A percentile compares a stretch with the other conserved stretches of the same genome.
Evolutionary conservation across 768 basidiomycete genomes (phyloP).

Genomic region (Lactarius hatsudake): DNA sequence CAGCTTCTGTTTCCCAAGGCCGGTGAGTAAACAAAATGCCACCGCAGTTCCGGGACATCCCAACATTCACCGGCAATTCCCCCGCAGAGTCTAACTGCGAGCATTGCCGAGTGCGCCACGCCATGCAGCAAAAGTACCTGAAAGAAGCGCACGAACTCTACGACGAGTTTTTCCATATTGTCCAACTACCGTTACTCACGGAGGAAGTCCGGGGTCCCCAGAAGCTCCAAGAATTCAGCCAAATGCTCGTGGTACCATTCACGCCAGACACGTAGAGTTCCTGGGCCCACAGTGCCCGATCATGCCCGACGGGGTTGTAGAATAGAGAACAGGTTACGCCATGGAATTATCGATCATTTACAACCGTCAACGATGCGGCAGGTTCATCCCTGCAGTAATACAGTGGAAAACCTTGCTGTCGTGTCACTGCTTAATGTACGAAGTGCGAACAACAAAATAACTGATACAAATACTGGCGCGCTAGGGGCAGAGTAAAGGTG

Average conservation of each 20-base stretch:
- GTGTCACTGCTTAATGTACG: neutral
- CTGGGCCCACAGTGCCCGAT: neutral
- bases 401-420: neutral
- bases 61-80: conserved; percentile 10
- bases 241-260: conserved; percentile 86
- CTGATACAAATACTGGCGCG: conserved; percentile 19
- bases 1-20: conserved; percentile 93
- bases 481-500: neutral
- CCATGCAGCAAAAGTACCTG: conserved; percentile 99
- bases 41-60: neutral
- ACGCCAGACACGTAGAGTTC: conserved; percentile 38
- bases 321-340: neutral
- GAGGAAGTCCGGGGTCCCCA: conserved; percentile 96
- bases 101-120: conserved; percentile 89
- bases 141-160: conserved; percentile 95
- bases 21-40: conserved; percentile 47
- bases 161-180: conserved; percentile 97
- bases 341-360: neutral
- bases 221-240: conserved; percentile 89
- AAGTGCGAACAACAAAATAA: conserved; percentile 5
- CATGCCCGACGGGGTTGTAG: neutral
- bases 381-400: neutral
- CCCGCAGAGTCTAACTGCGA: conserved; percentile 83
- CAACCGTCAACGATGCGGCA: neutral
- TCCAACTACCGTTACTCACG: conserved; percentile 88